These are phyloP conservation scores for Pseudonitzschia multistriata DNA, from an alignment of 108 stramenopile species.

Conservation along the genomic window DNA sequence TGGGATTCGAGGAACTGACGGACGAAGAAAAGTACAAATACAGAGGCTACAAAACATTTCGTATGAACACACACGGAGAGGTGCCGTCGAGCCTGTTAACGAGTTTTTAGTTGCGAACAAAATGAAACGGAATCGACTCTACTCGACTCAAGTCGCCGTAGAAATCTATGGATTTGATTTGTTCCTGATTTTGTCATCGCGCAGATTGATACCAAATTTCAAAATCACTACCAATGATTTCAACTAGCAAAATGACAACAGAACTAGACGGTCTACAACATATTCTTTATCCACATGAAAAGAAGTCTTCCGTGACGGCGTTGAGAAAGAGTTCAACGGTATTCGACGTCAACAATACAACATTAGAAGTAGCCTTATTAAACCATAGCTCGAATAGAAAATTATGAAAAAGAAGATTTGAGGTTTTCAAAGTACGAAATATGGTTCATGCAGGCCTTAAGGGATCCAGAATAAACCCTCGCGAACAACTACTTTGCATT, in stretches of 20 bases:
- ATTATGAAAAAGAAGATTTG: too few species aligned
- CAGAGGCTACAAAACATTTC: constrained; percentile 7
- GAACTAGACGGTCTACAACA: constrained; percentile 23
- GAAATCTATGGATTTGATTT: background rate
- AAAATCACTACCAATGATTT: background rate
- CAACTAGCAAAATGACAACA: constrained; percentile 24
- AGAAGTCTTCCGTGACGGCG: background rate
- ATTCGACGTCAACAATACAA: too few species aligned
- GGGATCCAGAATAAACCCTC: too few species aligned
- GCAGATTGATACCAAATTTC: background rate
- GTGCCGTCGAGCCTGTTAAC: background rate
- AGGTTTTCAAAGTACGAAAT: too few species aligned
- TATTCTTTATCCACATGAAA: constrained; percentile 15
- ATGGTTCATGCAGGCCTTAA: too few species aligned
- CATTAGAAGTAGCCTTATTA: too few species aligned
- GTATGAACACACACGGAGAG: background rate
- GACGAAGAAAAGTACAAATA: constrained; percentile 15
- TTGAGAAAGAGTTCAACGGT: background rate
- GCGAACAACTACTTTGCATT: too few species aligned
- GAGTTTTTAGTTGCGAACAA: background rate
- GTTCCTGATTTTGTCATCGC: constrained; percentile 2
- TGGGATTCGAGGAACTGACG: background rate
- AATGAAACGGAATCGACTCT: background rate
- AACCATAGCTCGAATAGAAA: too few species aligned
- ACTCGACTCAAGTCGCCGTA: background rate